Evolutionary conservation across 202 grass and related monocot genomes (phyloP).

Genomic region (Alloteropsis angusta): DNA sequence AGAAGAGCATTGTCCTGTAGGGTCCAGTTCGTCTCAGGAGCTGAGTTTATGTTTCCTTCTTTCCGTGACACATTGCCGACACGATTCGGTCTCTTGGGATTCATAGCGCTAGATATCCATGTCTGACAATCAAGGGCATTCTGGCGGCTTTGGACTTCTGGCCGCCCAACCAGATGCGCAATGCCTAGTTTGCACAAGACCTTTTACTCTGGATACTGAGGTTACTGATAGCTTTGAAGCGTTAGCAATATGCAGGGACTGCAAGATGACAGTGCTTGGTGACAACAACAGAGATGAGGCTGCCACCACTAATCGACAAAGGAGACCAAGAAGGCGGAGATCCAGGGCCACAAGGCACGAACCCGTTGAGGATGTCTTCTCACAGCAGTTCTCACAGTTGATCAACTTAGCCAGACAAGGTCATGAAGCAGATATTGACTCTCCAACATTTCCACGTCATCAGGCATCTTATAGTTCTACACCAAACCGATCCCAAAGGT

Average conservation of each 20-base stretch:
- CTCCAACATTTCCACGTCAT: conserved; percentile 4
- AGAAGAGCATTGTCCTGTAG: background rate
- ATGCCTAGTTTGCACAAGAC: conserved; percentile 74
- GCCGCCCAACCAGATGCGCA: conserved; percentile 31
- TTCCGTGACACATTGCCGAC: background rate
- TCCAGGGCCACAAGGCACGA: conserved; percentile 29
- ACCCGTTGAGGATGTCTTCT: conserved; percentile 46
- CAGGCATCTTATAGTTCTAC: conserved; percentile 32
- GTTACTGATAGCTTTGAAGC: conserved; percentile 69
- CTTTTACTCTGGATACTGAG: conserved; percentile 62
- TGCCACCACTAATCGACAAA: conserved; percentile 15
- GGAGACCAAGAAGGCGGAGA: conserved; percentile 20
- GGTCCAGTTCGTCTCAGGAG: background rate
- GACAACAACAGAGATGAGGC: conserved; percentile 26
- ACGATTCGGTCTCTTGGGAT: background rate
- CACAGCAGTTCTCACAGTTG: conserved; percentile 52
- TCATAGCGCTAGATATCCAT: background rate
- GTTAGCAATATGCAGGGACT: conserved; percentile 80
- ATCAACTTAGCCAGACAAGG: conserved; percentile 64
- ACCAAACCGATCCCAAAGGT: conserved; percentile 42
- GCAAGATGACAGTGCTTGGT: conserved; percentile 47
- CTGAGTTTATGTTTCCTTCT: background rate
- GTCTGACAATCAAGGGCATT: conserved; percentile 9
- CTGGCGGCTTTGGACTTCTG: background rate
- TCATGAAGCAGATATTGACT: conserved; percentile 39